These are phyloP conservation scores for Kwoniella sp. DNA, from an alignment of 768 basidiomycete genomes.

Conservation along the genomic window DNA sequence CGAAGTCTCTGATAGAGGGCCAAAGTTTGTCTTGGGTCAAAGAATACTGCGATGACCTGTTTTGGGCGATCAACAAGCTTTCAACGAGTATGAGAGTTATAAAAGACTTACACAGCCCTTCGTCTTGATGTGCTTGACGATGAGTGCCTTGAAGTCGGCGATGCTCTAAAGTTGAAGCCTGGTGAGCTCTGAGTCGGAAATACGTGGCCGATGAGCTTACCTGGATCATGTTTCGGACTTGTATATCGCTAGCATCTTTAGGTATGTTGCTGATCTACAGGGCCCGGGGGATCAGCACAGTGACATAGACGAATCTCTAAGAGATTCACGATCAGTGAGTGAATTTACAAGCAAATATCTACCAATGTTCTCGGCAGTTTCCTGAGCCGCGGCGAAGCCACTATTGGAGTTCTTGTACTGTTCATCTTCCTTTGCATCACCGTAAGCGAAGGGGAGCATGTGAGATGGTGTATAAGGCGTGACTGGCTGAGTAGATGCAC, in stretches of 20 bases:
- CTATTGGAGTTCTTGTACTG: neutral
- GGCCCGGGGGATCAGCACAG: neutral
- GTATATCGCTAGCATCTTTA: constrained; percentile 7
- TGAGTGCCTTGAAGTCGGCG: constrained; percentile 74
- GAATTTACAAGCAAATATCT: constrained; percentile 36
- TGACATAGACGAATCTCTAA: too few species aligned
- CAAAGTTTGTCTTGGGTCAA: constrained; percentile 40
- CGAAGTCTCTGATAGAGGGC: constrained; percentile 33
- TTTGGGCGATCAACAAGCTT: neutral
- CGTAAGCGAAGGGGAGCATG: neutral
- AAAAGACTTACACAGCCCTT: constrained; percentile 29
- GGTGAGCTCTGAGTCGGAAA: constrained; percentile 57
- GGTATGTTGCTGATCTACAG: constrained; percentile 33
- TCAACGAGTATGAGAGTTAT: neutral
- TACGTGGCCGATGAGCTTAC: constrained; percentile 6
- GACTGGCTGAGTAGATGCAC: constrained; percentile 7
- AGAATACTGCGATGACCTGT: constrained; percentile 43
- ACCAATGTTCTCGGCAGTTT: constrained; percentile 30
- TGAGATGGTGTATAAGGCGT: constrained; percentile 15
- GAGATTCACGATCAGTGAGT: neutral
- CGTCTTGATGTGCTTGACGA: constrained; percentile 60
- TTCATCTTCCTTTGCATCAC: neutral
- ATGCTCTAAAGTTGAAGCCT: constrained; percentile 78
- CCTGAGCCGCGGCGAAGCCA: neutral
- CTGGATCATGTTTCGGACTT: constrained; percentile 19